Base-by-base conservation (phyloP, 495 filamentous ascomycete species). In the Hypoxylon crocopeplum region DNA sequence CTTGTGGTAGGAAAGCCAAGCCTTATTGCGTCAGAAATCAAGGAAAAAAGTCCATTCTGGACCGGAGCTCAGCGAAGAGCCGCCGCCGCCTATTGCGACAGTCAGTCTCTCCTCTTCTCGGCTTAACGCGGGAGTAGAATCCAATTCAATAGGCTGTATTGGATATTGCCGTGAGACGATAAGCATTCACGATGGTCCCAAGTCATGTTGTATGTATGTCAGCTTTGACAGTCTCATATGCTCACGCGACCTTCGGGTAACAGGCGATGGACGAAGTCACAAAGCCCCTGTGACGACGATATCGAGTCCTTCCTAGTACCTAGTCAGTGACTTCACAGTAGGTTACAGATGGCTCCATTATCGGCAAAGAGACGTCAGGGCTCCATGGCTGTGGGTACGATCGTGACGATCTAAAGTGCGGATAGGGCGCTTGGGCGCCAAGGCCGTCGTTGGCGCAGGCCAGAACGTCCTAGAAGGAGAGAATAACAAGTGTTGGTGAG, bases 311-410 rank as follows among this genome's bases (percentile, higher is more conserved):
- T 11, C 15, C 40, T 15, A 16, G 46, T 10, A 10, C 5, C 13
- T 16, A 16, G 10, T 7, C 17, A 39, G 30, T 50, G 40, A 57
- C 48, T 33, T 47, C 52, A 52, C 36, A 48, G 24, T 27, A 29
- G 33, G 20, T 27, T 22, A 39, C 17, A 25, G 30, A 49, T 54
- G 37, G 53, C 54, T 64, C 60, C 48, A 58, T 54, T 29, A 64
- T 64, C 53, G 34, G 52, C 42, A 63, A 37, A 11, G 25, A 52
- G 59, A 63, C 59, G 59, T 63, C 59, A 62, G 46, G 33, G 33
- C 50, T 17, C 59, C 59, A 51, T 51, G 19, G 4, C n/a, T 41
- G 52, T 62, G 59, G 59, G 36, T 56, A 63, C 47, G 48, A 56
- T 63, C 46, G 46, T 7, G 53, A 57, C 36, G 53, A 63, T 63